A percentile compares a stretch with the other conserved stretches of the same genome.
phyloP scores from a whole-genome alignment of 73 alveolate genomes.

The Tetrahymena thermophila region DNA sequence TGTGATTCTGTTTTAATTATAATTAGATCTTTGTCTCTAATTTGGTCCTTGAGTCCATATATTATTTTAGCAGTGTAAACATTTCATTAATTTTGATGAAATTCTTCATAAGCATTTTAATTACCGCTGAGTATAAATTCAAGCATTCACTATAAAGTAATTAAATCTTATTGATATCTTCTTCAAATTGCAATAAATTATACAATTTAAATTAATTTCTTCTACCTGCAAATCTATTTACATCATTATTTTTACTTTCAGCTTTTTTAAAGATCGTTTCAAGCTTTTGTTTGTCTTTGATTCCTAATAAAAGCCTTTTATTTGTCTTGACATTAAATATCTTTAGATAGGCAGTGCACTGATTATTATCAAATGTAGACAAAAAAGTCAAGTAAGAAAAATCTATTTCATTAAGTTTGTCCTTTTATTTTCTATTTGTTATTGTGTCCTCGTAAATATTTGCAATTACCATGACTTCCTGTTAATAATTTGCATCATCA shows the following conservation, averaged over 20 bases:
- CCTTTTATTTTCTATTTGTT: not conserved
- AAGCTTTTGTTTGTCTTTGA: not conserved
- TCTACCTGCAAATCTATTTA: too few species aligned
- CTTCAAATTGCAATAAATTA: not conserved
- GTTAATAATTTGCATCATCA: not conserved
- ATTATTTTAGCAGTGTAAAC: not conserved
- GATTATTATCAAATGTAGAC: not conserved
- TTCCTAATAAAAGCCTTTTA: not conserved
- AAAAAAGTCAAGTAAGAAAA: not conserved
- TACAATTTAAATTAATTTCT: not conserved
- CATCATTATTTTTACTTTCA: not conserved
- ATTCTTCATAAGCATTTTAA: not conserved
- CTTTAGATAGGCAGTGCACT: not conserved
- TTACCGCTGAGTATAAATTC: not conserved
- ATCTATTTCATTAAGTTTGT: not conserved
- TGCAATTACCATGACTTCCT: not conserved
- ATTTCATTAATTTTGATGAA: not conserved
- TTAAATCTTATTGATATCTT: not conserved
- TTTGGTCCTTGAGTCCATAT: not conserved
- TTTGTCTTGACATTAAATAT: not conserved
- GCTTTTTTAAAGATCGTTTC: too few species aligned
- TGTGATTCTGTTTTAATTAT: not conserved
- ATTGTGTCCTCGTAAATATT: not conserved
- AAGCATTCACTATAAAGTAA: not conserved
- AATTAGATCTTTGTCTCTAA: not conserved